Evolutionary conservation across 371 early-diverging fungal species (phyloP).

Genomic region (Circinella umbellata): DNA sequence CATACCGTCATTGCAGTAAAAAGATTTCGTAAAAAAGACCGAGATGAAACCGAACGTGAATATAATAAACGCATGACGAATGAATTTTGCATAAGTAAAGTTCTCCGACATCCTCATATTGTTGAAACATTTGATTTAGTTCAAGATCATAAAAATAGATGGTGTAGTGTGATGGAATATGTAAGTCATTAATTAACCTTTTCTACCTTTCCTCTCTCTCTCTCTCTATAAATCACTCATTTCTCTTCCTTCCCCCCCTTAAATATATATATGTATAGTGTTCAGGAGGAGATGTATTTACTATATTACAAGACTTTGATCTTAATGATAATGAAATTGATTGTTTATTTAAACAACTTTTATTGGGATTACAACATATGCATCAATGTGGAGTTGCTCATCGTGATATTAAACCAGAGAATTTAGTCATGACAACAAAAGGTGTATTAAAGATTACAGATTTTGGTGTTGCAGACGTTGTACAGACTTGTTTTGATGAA

Average conservation of each 20-base stretch:
- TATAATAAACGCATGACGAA: conserved; percentile 47
- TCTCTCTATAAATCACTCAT: not conserved
- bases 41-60: conserved; percentile 27
- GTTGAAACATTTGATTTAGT: conserved; percentile 39
- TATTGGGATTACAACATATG: conserved; percentile 73
- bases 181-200: conserved; percentile 22
- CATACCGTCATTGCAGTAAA: conserved; percentile 38
- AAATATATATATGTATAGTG: conserved; percentile 23
- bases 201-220: not conserved
- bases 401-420: conserved; percentile 77
- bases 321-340: conserved; percentile 33
- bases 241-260: not conserved
- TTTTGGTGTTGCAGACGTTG: conserved; percentile 73
- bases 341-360: conserved; percentile 62
- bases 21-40: conserved; percentile 37
- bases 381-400: conserved; percentile 77
- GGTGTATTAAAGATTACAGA: conserved; percentile 71
- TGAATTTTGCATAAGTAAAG: conserved; percentile 44
- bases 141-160: conserved; percentile 30
- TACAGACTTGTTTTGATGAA: conserved; percentile 33
- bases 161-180: conserved; percentile 53
- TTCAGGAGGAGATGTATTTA: conserved; percentile 43
- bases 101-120: conserved; percentile 31
- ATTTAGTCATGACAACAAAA: conserved; percentile 60
- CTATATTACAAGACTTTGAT: conserved; percentile 32